phyloP scores from a whole-genome alignment of 768 basidiomycete genomes.

The Rhodotorula babjevae region DNA sequence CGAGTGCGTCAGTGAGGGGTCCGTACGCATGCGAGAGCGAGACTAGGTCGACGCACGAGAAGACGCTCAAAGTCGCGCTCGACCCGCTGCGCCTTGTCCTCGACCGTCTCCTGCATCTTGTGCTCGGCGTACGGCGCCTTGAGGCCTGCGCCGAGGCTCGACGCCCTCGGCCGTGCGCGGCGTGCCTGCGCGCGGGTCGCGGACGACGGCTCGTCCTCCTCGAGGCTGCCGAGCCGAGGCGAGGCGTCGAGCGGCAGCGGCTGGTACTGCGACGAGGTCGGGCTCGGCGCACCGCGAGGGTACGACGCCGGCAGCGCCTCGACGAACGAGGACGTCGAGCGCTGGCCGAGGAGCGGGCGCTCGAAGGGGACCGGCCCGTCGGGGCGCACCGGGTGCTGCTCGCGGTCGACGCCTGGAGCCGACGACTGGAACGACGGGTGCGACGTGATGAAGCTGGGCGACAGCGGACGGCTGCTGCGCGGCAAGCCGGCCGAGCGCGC shows the following conservation, averaged over 20 bases:
- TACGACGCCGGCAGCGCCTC: slow-evolving; percentile 6
- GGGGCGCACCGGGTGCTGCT: neutral
- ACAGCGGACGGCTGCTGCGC: slow-evolving; percentile 8
- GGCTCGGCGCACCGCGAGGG: neutral
- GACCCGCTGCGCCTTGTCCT: slow-evolving; percentile 50
- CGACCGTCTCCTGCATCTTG: neutral
- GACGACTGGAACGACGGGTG: neutral
- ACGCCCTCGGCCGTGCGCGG: slow-evolving; percentile 8
- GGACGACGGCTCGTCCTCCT: too few relatives aligned
- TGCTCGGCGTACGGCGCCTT: neutral
- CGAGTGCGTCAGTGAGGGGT: neutral
- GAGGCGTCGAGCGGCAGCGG: slow-evolving; percentile 12
- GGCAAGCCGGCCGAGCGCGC: neutral
- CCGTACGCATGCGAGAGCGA: neutral
- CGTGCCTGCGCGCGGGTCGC: neutral
- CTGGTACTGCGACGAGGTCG: neutral
- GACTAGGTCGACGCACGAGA: slow-evolving; percentile 55
- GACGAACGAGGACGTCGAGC: slow-evolving; percentile 9
- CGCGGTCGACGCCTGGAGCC: neutral
- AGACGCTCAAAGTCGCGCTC: slow-evolving; percentile 74
- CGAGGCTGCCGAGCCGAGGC: neutral
- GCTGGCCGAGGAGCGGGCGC: neutral
- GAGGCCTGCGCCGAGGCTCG: slow-evolving; percentile 3
- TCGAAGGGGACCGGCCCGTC: neutral
- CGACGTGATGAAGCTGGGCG: neutral